Evolutionary conservation across 202 grass and related monocot species (phyloP), one percentile per base, ranked within the genome.

Genomic region (Elaeis oleifera): DNA sequence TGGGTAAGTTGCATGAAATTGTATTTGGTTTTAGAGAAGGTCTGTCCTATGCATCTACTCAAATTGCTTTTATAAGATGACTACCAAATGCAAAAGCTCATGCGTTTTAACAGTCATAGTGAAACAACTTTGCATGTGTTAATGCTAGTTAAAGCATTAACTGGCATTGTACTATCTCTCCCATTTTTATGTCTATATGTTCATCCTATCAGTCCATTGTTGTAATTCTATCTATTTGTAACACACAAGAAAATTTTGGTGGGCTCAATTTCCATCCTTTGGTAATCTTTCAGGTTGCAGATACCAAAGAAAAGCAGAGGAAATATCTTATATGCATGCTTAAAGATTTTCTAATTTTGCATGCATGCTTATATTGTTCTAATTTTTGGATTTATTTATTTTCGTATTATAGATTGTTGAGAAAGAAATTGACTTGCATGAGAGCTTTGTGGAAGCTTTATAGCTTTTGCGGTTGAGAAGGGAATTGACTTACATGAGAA

Each of bases 1-100:
- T 84, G 78, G 88, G 84, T 72, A 97, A 97, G 60, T 69, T 97
- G 51, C 76, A 74, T 70, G 82, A 86, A 68, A 84, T 97, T 80
- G 82, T 97, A 53, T 97, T 97, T 89, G 94, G 79, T 48, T 92
- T 77, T 97, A 77, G 94, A 92, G 62, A 92, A 97, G 85, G 94
- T 97, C 39, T 72, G 31, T 44, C 51, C 51, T 58, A 24, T 75
- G 8, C 11, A 63, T 22, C 65, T 57, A 53, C 55, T 66, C 31
- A 24, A 53, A 52, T 63, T 76, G 60, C 59, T 56, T 48, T 26
- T 29, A 71, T 28, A 58, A 23, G 25, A 50, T 22, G 55, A 44
- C 9, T 44, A 14, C 36, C 11, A 13, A 44, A 44, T 13, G 36
- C 11, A 13, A 44, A 0, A 44, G 36, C 11, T 44, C 36, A 24